Evolutionary conservation across 2,329 filamentous ascomycete genomes (phyloP).

Genomic region (Sclerotinia subarctica): DNA sequence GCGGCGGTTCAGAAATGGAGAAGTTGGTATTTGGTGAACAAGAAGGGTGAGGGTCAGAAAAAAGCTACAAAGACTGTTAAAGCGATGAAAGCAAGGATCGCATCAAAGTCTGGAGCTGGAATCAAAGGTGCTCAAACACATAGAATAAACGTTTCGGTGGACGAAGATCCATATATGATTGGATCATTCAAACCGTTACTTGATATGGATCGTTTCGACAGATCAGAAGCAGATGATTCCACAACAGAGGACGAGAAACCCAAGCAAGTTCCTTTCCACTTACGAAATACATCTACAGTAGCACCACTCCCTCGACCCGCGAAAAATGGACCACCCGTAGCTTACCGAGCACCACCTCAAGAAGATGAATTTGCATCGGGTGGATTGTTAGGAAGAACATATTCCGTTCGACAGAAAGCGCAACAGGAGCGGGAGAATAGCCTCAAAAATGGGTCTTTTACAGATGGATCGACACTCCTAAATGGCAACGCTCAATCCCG

Average conservation of each 20-base stretch:
- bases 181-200: slow-evolving; percentile 67
- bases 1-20: slow-evolving; percentile 75
- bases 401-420: slow-evolving; percentile 46
- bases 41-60: slow-evolving; percentile 47
- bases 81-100: slow-evolving; percentile 23
- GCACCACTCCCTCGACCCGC: slow-evolving; percentile 9
- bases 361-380: slow-evolving; percentile 44
- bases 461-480: slow-evolving; percentile 55
- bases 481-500: slow-evolving; percentile 42
- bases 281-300: slow-evolving; percentile 30
- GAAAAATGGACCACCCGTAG: slow-evolving; percentile 28
- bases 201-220: slow-evolving; percentile 57
- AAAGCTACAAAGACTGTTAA: slow-evolving; percentile 30
- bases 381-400: slow-evolving; percentile 49
- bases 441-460: slow-evolving; percentile 45
- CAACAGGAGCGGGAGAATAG: slow-evolving; percentile 31
- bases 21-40: slow-evolving; percentile 85
- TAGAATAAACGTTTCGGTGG: slow-evolving; percentile 42
- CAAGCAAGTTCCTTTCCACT: slow-evolving; percentile 36
- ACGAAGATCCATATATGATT: slow-evolving; percentile 58
- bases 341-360: slow-evolving; percentile 30
- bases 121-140: slow-evolving; percentile 33
- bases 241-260: slow-evolving; percentile 35
- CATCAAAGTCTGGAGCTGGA: slow-evolving; percentile 26
- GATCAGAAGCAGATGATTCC: slow-evolving; percentile 22